Evolutionary conservation across 352 stramenopile genomes (phyloP).

Genomic region (Globisporangium irregulare): DNA sequence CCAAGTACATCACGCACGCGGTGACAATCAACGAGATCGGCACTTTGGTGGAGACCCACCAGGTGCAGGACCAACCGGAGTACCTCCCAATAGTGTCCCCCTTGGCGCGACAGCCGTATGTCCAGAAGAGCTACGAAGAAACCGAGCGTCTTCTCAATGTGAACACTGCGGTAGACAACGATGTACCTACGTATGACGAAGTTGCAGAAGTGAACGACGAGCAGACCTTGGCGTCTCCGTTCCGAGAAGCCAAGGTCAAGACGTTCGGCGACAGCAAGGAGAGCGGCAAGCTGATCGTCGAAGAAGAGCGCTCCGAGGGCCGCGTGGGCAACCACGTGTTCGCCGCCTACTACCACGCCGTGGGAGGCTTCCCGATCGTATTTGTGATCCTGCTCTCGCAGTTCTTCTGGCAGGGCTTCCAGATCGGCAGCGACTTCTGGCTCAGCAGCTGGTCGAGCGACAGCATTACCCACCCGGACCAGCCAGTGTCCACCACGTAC

Average conservation of each 20-base stretch:
- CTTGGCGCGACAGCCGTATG: neutral
- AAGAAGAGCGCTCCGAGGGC: conserved; percentile 26
- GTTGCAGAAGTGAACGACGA: conserved; percentile 3
- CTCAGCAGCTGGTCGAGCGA: conserved; percentile 85
- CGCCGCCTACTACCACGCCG: conserved; percentile 33
- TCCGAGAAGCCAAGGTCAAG: conserved; percentile 2
- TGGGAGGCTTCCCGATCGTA: conserved; percentile 34
- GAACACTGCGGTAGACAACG: neutral
- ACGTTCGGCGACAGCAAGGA: conserved; percentile 12
- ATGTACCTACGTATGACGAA: conserved; percentile 13
- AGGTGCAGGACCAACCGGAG: neutral
- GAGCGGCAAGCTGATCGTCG: conserved; percentile 19
- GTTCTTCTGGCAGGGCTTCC: conserved; percentile 63
- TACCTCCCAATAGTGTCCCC: neutral
- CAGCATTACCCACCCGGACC: neutral
- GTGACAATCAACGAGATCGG: neutral
- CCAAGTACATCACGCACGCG: conserved; percentile 9
- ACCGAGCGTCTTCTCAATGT: neutral
- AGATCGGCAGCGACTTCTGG: conserved; percentile 88
- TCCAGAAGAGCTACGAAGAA: neutral
- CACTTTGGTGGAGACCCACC: neutral
- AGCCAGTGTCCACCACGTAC: conserved; percentile 14
- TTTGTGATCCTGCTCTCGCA: conserved; percentile 54
- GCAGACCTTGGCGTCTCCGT: conserved; percentile 3
- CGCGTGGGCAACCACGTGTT: conserved; percentile 33